Evolutionary conservation across 1,139 yeast species (phyloP).

Genomic region (Pichia sp.): DNA sequence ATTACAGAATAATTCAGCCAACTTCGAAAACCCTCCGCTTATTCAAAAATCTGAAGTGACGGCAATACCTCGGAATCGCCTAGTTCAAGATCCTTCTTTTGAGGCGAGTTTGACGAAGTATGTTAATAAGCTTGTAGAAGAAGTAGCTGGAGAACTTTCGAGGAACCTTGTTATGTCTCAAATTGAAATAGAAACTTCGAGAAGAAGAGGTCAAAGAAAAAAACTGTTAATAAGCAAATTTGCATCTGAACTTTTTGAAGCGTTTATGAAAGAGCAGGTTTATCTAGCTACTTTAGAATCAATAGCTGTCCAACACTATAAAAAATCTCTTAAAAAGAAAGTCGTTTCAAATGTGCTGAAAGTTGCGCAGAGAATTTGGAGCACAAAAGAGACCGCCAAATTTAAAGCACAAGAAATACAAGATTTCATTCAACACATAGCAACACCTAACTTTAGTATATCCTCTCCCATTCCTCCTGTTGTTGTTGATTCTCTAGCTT

Average conservation of each 20-base stretch:
- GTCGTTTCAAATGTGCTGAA: slow-evolving; percentile 26
- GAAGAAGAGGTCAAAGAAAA: slow-evolving; percentile 29
- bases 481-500: no score
- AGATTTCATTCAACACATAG: slow-evolving; percentile 21
- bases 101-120: no score
- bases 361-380: slow-evolving; percentile 27
- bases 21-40: no score
- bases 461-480: background rate
- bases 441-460: no score
- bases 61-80: no score
- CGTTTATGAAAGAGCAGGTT: slow-evolving; percentile 52
- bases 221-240: slow-evolving; percentile 31
- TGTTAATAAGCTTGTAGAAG: no score
- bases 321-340: slow-evolving; percentile 19
- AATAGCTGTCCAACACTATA: slow-evolving; percentile 24
- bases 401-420: slow-evolving; percentile 39
- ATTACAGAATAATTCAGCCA: no score
- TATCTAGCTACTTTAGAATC: slow-evolving; percentile 37
- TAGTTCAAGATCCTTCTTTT: no score
- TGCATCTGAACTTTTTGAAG: slow-evolving; percentile 44
- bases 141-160: background rate
- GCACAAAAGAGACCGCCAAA: slow-evolving; percentile 28
- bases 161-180: background rate
- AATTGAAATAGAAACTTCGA: slow-evolving; percentile 16
- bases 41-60: no score